Percentiles rank a stretch among this genome's conserved stretches.
Conservation (phyloP, 73 alveolate species). For the Tetrahymena elliotti region DNA sequence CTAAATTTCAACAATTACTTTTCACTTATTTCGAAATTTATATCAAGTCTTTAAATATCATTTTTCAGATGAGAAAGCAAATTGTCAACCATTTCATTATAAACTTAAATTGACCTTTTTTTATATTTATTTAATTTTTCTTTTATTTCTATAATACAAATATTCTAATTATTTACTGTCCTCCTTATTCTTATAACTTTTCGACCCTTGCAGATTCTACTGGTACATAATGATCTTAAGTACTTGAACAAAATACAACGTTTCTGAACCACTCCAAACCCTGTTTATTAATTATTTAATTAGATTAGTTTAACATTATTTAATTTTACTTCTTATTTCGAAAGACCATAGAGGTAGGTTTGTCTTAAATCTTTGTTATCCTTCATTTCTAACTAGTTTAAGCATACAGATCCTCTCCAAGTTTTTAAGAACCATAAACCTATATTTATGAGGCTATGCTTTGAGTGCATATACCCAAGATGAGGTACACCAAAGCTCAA, state of each 20-base stretch:
- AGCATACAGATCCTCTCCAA: conserved; percentile 73
- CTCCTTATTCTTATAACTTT: background rate
- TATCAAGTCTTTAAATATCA: background rate
- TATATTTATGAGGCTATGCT: conserved; percentile 75
- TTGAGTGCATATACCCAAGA: conserved; percentile 82
- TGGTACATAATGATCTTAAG: conserved; percentile 88
- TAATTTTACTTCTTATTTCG: conserved; percentile 23
- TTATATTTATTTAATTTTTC: background rate
- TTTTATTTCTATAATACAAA: background rate
- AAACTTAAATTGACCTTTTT: background rate
- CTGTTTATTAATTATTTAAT: background rate
- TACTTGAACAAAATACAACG: conserved; percentile 70
- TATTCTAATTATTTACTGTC: background rate
- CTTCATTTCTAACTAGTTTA: conserved; percentile 75
- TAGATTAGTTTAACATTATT: background rate
- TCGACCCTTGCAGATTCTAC: conserved; percentile 87
- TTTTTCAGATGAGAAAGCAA: background rate
- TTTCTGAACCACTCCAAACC: conserved; percentile 80
- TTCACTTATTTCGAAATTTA: background rate
- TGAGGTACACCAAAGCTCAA: conserved; percentile 94
- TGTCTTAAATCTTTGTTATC: conserved; percentile 78
- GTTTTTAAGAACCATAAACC: conserved; percentile 96
- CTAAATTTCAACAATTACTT: background rate
- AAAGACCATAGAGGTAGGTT: conserved; percentile 72
- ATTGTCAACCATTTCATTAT: background rate